Evolutionary conservation across 176 grass and related monocot genomes (phyloP).

Genomic region (Saccharum spontaneum): DNA sequence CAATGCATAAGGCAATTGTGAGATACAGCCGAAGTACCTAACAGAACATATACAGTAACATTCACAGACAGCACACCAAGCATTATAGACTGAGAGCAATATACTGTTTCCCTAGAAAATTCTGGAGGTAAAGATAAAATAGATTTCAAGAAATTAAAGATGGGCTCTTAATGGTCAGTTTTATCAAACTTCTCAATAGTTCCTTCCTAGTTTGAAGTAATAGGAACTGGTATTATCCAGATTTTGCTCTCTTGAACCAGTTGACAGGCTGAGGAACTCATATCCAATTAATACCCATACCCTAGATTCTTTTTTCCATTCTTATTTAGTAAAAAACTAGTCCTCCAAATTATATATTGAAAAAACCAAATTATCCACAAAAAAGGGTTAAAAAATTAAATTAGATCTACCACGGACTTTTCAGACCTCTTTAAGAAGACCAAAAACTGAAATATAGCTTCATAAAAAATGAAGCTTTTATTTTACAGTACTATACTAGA

Average conservation of each 20-base stretch:
- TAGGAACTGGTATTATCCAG: neutral
- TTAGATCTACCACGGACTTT: neutral
- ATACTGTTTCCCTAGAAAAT: neutral
- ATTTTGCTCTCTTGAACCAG: neutral
- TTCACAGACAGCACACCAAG: neutral
- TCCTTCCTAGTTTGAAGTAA: neutral
- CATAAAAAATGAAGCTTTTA: neutral
- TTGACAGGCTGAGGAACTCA: neutral
- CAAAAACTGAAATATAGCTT: neutral
- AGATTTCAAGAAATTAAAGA: neutral
- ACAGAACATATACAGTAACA: neutral
- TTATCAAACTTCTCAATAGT: slow-evolving; percentile 4
- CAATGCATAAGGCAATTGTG: neutral
- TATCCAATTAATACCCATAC: neutral
- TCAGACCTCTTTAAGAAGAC: neutral
- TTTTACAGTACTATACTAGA: neutral
- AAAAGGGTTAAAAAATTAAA: neutral
- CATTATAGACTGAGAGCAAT: slow-evolving; percentile 2
- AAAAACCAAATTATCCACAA: neutral
- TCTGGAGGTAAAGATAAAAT: neutral
- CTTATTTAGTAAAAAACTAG: neutral
- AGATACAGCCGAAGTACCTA: neutral
- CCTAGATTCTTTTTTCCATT: neutral
- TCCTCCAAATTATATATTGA: neutral
- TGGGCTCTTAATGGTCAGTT: neutral